Evolutionary conservation across 352 stramenopile species (phyloP), one percentile per base, ranked within the genome.

Genomic region (Pythium phragmitis): DNA sequence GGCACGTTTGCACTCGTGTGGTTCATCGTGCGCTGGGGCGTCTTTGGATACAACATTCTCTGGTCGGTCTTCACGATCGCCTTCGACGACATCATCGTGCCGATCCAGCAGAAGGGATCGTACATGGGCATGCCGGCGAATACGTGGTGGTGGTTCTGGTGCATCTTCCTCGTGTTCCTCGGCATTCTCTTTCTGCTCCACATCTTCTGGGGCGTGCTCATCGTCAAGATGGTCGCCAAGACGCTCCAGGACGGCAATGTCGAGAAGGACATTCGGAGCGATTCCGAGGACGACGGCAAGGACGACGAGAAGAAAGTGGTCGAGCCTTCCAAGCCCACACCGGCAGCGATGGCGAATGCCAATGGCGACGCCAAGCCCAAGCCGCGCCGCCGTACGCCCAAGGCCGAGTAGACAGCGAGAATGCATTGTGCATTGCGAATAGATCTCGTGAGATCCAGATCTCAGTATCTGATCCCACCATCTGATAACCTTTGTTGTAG

Each of bases 241-340:
- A 79, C 79, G 39, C 70, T 92, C 8, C 60, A 73, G 43, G 72
- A 79, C 45, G 80, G 82, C 60, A 90, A 86, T 62, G 82, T 90
- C 17, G 80, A 92, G 66, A 91, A 91, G 68, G 84, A 91, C 42
- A 92, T 92, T 30, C 84, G 84, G 57, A 92, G 81, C 62, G 84
- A 90, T 63, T 92, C 84, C 36, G 84, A 91, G 63, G 72, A 65
- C 60, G 83, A 30, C 26, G 26, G 26, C 26, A 30, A 92, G 28
- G 75, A 72, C 46, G 72, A 77, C 21, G 72, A 79, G n/a, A 56
- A 75, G 43, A 57, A 68, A 36, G 63, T 64, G 4, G 48, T 71
- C 30, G n/a, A 46, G 39, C 8, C 39, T 21, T 19, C 39, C 13
- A 17, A 42, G 16, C 13, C 28, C 36, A 69, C 69, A 23, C 49